Conservation (phyloP, 331 rosid genomes). For the Telfairia occidentalis region DNA sequence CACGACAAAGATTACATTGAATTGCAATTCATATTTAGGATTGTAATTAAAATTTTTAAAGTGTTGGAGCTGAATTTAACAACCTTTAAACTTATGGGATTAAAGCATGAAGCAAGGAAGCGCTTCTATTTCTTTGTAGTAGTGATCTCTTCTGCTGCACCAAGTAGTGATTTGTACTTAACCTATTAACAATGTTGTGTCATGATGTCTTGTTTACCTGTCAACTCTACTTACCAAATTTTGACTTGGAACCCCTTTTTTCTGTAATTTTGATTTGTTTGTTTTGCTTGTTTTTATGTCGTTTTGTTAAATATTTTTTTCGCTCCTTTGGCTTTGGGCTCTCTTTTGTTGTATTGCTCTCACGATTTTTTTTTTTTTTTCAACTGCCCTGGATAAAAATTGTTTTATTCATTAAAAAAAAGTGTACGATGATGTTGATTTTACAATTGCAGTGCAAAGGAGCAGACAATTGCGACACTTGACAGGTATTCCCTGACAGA, state of each 20-base stretch:
- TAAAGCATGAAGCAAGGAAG: not conserved
- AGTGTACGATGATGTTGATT: not conserved
- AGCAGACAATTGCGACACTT: constrained; percentile 31
- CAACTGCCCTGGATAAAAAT: too few species aligned
- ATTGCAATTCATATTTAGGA: not conserved
- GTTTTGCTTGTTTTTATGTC: too few species aligned
- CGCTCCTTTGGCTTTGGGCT: too few species aligned
- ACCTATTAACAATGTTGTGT: not conserved
- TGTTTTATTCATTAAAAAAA: too few species aligned
- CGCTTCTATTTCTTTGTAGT: not conserved
- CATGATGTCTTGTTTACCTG: too few species aligned
- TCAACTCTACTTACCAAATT: too few species aligned
- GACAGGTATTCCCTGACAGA: constrained; percentile 30
- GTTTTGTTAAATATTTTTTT: too few species aligned
- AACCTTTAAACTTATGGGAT: not conserved
- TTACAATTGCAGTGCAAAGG: constrained; percentile 30
- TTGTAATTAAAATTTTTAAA: not conserved
- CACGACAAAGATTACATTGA: not conserved
- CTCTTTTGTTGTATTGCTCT: too few species aligned
- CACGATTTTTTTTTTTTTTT: too few species aligned
- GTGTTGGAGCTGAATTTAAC: not conserved
- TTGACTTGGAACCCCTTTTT: too few species aligned
- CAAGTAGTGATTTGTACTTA: not conserved
- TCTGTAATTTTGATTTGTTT: too few species aligned
- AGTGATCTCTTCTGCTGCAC: not conserved